These are phyloP conservation scores for Verticillium dahliae DNA, from an alignment of 2,329 filamentous ascomycete genomes.

Conservation along the genomic window DNA sequence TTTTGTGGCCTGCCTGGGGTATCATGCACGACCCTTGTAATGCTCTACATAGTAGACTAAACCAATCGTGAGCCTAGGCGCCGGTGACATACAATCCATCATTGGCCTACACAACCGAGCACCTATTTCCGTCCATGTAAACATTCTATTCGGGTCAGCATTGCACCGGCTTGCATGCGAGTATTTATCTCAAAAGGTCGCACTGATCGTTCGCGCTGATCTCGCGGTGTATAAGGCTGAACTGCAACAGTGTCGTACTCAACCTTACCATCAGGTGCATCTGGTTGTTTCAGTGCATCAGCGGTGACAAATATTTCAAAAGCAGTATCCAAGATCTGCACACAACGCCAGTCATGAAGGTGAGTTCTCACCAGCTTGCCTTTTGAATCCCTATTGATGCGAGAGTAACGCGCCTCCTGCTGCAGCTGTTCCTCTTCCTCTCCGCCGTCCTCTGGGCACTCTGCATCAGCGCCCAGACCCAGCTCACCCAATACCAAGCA, in stretches of 20 bases:
- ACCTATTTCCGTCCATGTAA: not conserved
- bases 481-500: conserved; percentile 13
- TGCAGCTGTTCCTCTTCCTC: not conserved
- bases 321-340: not conserved
- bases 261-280: not conserved
- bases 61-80: not conserved
- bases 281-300: too few relatives aligned
- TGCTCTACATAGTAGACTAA: not conserved
- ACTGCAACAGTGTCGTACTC: not conserved
- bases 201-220: too few relatives aligned
- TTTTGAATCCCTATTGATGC: too few relatives aligned
- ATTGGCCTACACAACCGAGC: not conserved
- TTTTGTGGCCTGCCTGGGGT: not conserved
- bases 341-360: not conserved
- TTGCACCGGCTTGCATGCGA: not conserved
- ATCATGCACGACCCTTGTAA: not conserved
- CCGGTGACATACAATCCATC: not conserved
- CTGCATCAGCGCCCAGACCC: not conserved
- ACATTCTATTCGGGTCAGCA: not conserved
- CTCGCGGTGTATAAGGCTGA: not conserved
- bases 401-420: too few relatives aligned
- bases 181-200: not conserved
- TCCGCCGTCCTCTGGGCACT: conserved; percentile 2
- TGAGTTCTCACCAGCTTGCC: not conserved
- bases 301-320: not conserved